Evolutionary conservation across 2,329 filamentous ascomycete species (phyloP).

Genomic region (Trichoderma sp.): DNA sequence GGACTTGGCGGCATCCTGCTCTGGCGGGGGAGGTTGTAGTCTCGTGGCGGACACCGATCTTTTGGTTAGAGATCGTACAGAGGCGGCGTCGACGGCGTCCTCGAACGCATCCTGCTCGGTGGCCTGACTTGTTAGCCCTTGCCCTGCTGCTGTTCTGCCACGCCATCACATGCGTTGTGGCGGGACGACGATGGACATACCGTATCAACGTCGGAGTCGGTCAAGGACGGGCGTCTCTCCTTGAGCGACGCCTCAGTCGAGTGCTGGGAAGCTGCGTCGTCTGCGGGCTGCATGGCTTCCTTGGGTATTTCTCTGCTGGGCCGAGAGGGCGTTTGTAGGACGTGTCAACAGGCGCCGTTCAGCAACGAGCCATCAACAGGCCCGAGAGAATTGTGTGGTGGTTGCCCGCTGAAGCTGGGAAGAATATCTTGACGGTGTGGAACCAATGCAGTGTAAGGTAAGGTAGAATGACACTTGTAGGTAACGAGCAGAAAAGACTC

Average conservation of each 20-base stretch:
- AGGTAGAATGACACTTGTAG: conserved; percentile 21
- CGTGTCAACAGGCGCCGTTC: conserved; percentile 15
- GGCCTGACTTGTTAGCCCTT: conserved; percentile 35
- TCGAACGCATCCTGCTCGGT: conserved; percentile 63
- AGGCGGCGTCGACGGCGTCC: conserved; percentile 71
- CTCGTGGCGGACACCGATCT: conserved; percentile 45
- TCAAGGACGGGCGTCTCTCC: conserved; percentile 38
- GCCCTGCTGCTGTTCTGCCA: neutral
- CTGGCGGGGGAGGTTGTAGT: conserved; percentile 32
- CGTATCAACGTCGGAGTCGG: conserved; percentile 37
- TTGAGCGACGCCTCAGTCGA: conserved; percentile 33
- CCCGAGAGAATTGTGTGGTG: neutral
- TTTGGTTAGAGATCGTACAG: conserved; percentile 65
- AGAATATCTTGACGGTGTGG: conserved; percentile 19
- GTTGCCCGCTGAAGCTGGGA: conserved; percentile 7
- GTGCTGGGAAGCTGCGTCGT: conserved; percentile 33
- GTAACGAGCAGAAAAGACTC: neutral
- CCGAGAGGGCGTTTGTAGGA: conserved; percentile 12
- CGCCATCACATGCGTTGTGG: conserved; percentile 16
- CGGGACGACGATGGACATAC: conserved; percentile 35
- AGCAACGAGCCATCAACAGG: conserved; percentile 26
- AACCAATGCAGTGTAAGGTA: conserved; percentile 14
- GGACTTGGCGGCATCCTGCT: conserved; percentile 27
- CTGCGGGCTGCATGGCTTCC: conserved; percentile 42
- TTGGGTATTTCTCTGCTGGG: conserved; percentile 20